Evolutionary conservation across 495 filamentous ascomycete genomes (phyloP).

Genomic region (Parachaetomium inaequale): DNA sequence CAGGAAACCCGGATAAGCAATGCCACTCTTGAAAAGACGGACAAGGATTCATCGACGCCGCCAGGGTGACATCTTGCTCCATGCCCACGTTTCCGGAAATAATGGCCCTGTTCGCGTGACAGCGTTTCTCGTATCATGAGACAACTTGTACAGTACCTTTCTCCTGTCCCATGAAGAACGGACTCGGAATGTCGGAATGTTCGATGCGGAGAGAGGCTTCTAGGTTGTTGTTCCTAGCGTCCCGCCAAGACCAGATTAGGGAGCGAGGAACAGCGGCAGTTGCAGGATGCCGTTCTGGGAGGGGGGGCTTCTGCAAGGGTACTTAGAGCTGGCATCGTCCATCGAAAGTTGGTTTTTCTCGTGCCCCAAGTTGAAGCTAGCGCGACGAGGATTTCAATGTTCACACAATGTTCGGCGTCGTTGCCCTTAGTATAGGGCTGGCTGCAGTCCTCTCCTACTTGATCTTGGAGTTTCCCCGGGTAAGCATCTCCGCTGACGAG

Average conservation of each 20-base stretch:
- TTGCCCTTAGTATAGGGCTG: conserved; percentile 1
- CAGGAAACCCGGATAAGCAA: no score
- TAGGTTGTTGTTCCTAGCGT: neutral
- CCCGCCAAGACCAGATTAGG: conserved; percentile 3
- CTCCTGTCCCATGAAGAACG: neutral
- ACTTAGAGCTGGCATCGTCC: conserved; percentile 1
- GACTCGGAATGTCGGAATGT: neutral
- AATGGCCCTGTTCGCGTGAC: no score
- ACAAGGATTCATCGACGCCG: no score
- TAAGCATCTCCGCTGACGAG: conserved; percentile 16
- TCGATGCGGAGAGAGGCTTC: conserved; percentile 4
- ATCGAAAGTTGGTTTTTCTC: neutral
- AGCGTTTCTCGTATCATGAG: no score
- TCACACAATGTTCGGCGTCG: neutral
- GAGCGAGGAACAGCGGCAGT: neutral
- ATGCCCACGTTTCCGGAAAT: no score
- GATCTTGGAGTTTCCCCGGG: conserved; percentile 26
- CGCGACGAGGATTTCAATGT: neutral
- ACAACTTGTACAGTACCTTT: no score
- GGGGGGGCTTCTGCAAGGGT: conserved; percentile 5
- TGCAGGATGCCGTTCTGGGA: neutral
- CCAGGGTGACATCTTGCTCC: no score
- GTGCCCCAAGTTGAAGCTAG: neutral
- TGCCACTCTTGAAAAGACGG: no score
- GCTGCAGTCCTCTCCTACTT: conserved; percentile 25